Base-by-base conservation (phyloP, 2,329 filamentous ascomycete species). In the Trichoderma gracile region DNA sequence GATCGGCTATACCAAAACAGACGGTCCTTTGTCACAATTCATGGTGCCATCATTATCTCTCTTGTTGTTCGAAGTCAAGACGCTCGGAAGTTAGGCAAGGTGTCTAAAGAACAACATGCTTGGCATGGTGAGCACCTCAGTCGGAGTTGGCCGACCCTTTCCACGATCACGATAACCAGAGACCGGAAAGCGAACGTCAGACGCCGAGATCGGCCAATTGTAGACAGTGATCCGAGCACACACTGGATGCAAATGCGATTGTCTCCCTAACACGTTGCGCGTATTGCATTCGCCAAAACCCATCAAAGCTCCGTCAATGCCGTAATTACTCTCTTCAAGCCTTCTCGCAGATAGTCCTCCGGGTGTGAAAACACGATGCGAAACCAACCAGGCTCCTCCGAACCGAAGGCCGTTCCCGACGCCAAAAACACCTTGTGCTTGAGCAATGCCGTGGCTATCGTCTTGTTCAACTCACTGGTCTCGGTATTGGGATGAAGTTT, bases 361-460 rank as follows among this genome's bases (percentile, higher is more conserved):
- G 70, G 64, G 2, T 78, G 72, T 0, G 76, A 74, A 64, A 79
- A 78, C 1, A 78, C 76, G 65, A 78, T 75, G 10, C 77, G 68
- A 61, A 76, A 78, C 76, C 76, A 78, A 0, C 76, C 77, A 0
- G 72, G 68, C 64, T 74, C 67, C 57, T 78, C 76, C 2, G 77
- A 71, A 1, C 77, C 77, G 66, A 77, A 78, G 1, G 69, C 69
- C 8, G 71, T 69, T 0, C 76, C 77, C 0, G 72, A 74, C 7
- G 76, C 76, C 45, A 79, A 53, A 50, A 77, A 78, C 1, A 78
- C 69, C 55, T 69, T 76, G 3, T 72, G 68, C 1, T 65, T 58
- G 17, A 78, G 63, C 54, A 78, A 49, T 3, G 67, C 66, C 1
- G 71, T 58, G 59, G 72, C 71, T 0, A 77, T 65, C 8, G 67